phyloP scores from a whole-genome alignment of 2,329 filamentous ascomycete genomes.

The Capronia americana region DNA sequence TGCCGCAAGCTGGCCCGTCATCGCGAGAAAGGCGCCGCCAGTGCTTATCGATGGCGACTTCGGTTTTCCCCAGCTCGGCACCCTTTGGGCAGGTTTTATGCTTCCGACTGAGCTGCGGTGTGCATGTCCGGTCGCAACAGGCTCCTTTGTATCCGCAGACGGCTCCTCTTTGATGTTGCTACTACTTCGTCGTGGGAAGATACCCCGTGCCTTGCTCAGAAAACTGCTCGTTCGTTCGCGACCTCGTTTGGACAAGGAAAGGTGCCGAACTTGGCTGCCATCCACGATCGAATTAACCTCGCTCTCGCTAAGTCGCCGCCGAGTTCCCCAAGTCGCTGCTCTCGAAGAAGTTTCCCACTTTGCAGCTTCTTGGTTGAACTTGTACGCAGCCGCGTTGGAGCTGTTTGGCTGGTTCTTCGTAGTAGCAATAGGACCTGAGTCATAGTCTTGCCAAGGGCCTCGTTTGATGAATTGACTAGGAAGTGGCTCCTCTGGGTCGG shows the following conservation, averaged over 20 bases:
- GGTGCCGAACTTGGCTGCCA: slow-evolving; percentile 49
- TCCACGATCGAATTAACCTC: slow-evolving; percentile 58
- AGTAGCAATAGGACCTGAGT: slow-evolving; percentile 29
- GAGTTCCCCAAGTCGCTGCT: slow-evolving; percentile 61
- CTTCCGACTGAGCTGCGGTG: slow-evolving; percentile 39
- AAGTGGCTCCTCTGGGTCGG: slow-evolving; percentile 44
- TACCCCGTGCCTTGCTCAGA: slow-evolving; percentile 42
- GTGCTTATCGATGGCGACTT: slow-evolving; percentile 51
- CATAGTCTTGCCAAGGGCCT: slow-evolving; percentile 58
- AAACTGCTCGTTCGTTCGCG: slow-evolving; percentile 56
- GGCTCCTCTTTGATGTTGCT: slow-evolving; percentile 53
- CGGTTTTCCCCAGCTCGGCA: slow-evolving; percentile 48
- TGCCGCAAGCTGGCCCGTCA: slow-evolving; percentile 54
- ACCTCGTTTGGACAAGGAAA: slow-evolving; percentile 46
- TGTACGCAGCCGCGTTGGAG: slow-evolving; percentile 62
- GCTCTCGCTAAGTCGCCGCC: slow-evolving; percentile 55
- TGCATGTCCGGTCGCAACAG: slow-evolving; percentile 18
- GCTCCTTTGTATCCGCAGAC: slow-evolving; percentile 17
- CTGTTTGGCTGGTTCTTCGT: slow-evolving; percentile 56
- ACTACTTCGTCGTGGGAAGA: slow-evolving; percentile 51
- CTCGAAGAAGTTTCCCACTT: slow-evolving; percentile 62
- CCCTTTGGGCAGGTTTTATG: slow-evolving; percentile 46
- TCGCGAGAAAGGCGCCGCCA: slow-evolving; percentile 51
- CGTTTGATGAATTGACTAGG: slow-evolving; percentile 48
- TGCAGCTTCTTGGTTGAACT: slow-evolving; percentile 56